Conservation (phyloP, 2,329 filamentous ascomycete species). For the Ceratocystis alfenasii region DNA sequence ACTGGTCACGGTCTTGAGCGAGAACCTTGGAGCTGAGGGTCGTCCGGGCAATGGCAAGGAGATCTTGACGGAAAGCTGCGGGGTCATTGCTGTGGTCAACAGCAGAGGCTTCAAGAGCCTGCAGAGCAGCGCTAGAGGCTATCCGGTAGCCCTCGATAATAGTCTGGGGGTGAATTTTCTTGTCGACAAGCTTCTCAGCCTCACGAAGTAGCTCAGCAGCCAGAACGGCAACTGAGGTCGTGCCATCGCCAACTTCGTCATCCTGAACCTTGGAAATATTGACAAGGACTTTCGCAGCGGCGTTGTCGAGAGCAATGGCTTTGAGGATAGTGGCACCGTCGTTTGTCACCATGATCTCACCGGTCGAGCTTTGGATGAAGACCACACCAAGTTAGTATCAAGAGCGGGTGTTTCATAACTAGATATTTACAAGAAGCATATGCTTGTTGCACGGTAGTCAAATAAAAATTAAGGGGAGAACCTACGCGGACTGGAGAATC, state of each 20-base stretch:
- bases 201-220: conserved; percentile 91
- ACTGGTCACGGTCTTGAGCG: conserved; percentile 84
- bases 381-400: background rate
- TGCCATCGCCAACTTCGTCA: conserved; percentile 95
- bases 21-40: conserved; percentile 96
- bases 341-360: conserved; percentile 96
- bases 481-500: conserved; percentile 87
- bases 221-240: conserved; percentile 91
- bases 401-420: conserved; percentile 4
- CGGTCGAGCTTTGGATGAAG: conserved; percentile 56
- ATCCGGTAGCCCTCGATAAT: conserved; percentile 99
- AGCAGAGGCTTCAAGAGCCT: conserved; percentile 70
- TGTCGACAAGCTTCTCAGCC: conserved; percentile 91
- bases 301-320: conserved; percentile 95
- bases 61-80: conserved; percentile 76
- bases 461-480: background rate
- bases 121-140: conserved; percentile 78
- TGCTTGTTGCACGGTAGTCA: no score
- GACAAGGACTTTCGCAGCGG: conserved; percentile 92
- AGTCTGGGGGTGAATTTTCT: conserved; percentile 98
- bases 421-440: background rate
- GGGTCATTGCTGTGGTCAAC: conserved; percentile 80
- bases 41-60: conserved; percentile 81
- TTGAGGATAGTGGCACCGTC: conserved; percentile 98
- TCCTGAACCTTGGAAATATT: conserved; percentile 99